phyloP scores from a whole-genome alignment of 805 yeast species.

The Wickerhamiella occidentalis region DNA sequence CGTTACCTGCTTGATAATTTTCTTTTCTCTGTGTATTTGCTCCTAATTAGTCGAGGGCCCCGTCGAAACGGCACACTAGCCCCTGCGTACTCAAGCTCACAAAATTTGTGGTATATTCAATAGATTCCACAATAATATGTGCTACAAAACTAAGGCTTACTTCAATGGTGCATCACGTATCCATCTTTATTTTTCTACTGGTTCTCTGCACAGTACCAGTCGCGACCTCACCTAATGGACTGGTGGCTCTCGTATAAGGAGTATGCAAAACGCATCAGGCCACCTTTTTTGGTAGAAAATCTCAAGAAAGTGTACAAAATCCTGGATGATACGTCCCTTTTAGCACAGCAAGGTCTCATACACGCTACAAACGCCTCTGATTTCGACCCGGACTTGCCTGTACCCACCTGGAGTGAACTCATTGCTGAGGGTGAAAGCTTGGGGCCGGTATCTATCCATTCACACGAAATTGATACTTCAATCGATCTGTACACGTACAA shows the following conservation, averaged over 20 bases:
- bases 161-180: too few relatives aligned
- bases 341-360: neutral
- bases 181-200: too few relatives aligned
- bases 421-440: neutral
- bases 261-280: neutral
- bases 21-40: too few relatives aligned
- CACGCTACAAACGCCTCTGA: neutral
- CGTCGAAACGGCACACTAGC: too few relatives aligned
- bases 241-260: neutral
- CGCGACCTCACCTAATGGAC: slow-evolving; percentile 1
- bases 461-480: neutral
- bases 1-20: too few relatives aligned
- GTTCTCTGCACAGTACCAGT: too few relatives aligned
- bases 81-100: too few relatives aligned
- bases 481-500: neutral
- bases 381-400: neutral
- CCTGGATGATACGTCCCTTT: neutral
- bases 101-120: too few relatives aligned
- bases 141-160: too few relatives aligned
- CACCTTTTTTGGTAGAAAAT: neutral
- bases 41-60: too few relatives aligned
- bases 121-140: too few relatives aligned
- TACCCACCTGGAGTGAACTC: neutral
- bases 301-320: neutral
- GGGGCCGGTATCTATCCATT: neutral